These are phyloP conservation scores for Gardenia jasminoides DNA, from an alignment of 257 asterid species.

Conservation along the genomic window DNA sequence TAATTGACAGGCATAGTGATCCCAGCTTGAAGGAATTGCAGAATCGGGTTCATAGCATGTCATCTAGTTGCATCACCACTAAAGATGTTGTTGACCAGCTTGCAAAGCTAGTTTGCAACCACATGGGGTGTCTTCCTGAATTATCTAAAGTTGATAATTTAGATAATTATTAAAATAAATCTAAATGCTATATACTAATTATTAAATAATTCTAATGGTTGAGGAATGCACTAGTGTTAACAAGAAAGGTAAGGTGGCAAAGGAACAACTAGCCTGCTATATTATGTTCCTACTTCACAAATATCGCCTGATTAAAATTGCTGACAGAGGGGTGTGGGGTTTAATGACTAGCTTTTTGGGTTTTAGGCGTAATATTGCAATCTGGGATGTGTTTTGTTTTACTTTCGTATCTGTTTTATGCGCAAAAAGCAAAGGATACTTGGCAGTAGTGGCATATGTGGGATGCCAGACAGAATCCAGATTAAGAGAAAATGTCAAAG, in stretches of 20 bases:
- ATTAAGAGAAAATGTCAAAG: neutral
- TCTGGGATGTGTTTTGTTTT: neutral
- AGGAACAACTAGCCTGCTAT: neutral
- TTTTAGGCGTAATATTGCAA: neutral
- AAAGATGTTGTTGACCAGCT: constrained; percentile 86
- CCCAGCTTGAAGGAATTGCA: constrained; percentile 82
- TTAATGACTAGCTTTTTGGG: constrained; percentile 2
- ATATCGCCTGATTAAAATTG: neutral
- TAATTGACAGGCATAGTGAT: constrained; percentile 66
- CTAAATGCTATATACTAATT: too few species aligned
- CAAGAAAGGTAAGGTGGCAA: neutral
- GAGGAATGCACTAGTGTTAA: neutral
- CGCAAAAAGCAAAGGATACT: constrained; percentile 13
- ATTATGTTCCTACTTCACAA: neutral
- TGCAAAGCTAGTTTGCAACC: constrained; percentile 86
- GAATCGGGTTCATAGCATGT: constrained; percentile 52
- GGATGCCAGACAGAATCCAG: constrained; percentile 6
- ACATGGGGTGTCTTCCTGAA: constrained; percentile 99
- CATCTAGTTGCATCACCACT: constrained; percentile 58
- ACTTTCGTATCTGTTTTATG: neutral
- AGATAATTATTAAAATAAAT: too few species aligned
- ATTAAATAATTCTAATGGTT: neutral
- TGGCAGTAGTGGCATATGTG: neutral
- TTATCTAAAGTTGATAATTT: too few species aligned
- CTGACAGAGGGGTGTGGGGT: neutral